Percentiles rank a stretch among this genome's conserved stretches.
Evolutionary conservation across 2,329 filamentous ascomycete genomes (phyloP).

Genomic region (Cercospora zeina): DNA sequence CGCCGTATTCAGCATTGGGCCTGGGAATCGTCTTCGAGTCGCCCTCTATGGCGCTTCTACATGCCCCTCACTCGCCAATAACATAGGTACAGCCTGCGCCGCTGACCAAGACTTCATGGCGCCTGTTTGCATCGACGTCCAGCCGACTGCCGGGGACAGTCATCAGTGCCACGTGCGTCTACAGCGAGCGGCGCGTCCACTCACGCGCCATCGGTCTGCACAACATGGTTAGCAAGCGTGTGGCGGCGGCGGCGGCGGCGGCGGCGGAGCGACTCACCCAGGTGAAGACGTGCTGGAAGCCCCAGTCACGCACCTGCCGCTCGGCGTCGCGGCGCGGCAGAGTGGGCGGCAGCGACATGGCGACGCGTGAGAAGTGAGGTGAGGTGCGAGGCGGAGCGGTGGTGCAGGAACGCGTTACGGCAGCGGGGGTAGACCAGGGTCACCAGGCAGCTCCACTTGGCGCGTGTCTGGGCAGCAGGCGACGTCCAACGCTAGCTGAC

Average conservation of each 20-base stretch:
- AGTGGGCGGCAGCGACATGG: neutral
- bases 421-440: too few species aligned
- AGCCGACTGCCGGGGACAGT: conserved; percentile 55
- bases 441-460: neutral
- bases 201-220: conserved; percentile 15
- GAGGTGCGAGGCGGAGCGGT: neutral
- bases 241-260: neutral
- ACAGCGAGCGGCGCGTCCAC: neutral
- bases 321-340: conserved; percentile 54
- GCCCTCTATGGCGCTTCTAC: neutral
- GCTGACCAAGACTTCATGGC: conserved; percentile 72
- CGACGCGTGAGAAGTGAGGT: neutral
- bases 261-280: conserved; percentile 51
- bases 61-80: conserved; percentile 23
- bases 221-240: neutral
- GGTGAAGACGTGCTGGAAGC: conserved; percentile 68
- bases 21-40: neutral
- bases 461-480: neutral
- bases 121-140: conserved; percentile 63
- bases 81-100: conserved; percentile 59
- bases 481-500: neutral
- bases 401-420: neutral
- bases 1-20: neutral
- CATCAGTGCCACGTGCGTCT: neutral
- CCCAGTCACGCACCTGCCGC: conserved; percentile 66